phyloP scores from a whole-genome alignment of 192 early-diverging fungal genomes.

The Spizellomyces punctatus region DNA sequence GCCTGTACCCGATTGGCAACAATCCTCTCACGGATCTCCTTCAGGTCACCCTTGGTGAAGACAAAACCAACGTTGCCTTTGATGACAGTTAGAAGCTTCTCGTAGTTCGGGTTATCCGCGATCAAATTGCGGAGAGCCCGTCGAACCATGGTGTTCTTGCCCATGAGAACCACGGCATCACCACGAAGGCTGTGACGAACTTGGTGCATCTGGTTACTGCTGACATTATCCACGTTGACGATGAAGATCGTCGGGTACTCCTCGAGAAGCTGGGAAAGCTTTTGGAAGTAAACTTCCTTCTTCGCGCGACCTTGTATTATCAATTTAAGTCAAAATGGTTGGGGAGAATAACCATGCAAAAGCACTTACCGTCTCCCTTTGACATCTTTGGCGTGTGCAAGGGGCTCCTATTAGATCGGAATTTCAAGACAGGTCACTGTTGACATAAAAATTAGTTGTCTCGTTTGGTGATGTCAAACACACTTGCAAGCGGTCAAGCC shows the following conservation, averaged over 20 bases:
- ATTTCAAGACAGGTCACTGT: slow-evolving; percentile 40
- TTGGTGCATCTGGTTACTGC: slow-evolving; percentile 99
- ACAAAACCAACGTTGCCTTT: slow-evolving; percentile 98
- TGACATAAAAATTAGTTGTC: background rate
- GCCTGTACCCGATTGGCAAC: slow-evolving; percentile 92
- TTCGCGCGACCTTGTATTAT: slow-evolving; percentile 61
- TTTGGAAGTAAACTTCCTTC: slow-evolving; percentile 95
- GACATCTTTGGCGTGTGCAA: slow-evolving; percentile 77
- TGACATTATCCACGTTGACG: slow-evolving; percentile 99
- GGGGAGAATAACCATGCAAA: background rate
- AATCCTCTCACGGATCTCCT: slow-evolving; percentile 90
- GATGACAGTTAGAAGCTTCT: slow-evolving; percentile 82
- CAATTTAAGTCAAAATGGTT: background rate
- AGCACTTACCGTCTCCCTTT: slow-evolving; percentile 83
- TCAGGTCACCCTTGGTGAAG: slow-evolving; percentile 98
- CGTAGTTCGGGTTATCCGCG: slow-evolving; percentile 79
- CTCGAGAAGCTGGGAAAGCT: slow-evolving; percentile 86
- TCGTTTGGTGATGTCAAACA: too few relatives aligned
- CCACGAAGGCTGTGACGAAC: slow-evolving; percentile 85
- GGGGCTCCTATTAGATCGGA: slow-evolving; percentile 41
- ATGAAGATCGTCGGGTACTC: slow-evolving; percentile 98
- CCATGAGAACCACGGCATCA: slow-evolving; percentile 93
- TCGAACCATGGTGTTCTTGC: slow-evolving; percentile 99
- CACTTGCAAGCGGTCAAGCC: too few relatives aligned
- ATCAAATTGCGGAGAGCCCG: slow-evolving; percentile 57